Base-by-base conservation (phyloP, 139 green algal genomes). In the Coccomyxa sp. region DNA sequence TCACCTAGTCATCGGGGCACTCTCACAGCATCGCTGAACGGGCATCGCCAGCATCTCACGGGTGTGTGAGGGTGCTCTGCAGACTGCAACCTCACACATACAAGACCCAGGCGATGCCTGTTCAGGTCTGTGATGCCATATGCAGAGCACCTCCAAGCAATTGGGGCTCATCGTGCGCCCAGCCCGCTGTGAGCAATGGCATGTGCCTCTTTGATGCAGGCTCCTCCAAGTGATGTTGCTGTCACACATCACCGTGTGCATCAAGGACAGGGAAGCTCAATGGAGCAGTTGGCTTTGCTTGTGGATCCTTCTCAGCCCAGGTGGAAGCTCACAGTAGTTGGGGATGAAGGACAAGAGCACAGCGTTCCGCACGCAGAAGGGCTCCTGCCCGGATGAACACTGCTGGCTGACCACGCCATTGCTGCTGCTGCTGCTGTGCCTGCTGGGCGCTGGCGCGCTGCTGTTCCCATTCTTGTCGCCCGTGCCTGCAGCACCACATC, bases 251-350 rank as follows among this genome's bases (percentile, higher is more conserved):
- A 86, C n/a, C n/a, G n/a, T n/a, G n/a, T n/a, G n/a, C n/a, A n/a
- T n/a, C n/a, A n/a, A n/a, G n/a, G n/a, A n/a, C n/a, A n/a, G n/a
- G n/a, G n/a, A n/a, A n/a, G n/a, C n/a, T n/a, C n/a, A n/a, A n/a
- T n/a, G n/a, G n/a, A n/a, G n/a, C n/a, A n/a, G n/a, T n/a, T n/a
- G n/a, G n/a, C n/a, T n/a, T n/a, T n/a, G n/a, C n/a, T n/a, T n/a
- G n/a, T n/a, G n/a, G n/a, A n/a, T n/a, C n/a, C n/a, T n/a, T n/a
- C n/a, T n/a, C n/a, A n/a, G n/a, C n/a, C n/a, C n/a, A n/a, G n/a
- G n/a, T n/a, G n/a, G n/a, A n/a, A n/a, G n/a, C 88, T 88, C 75
- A 93, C 88, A 91, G 75, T 86, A 94, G 14, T 71, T 70, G 7
- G 90, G 88, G 29, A 95, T 81, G 35, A 86, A 84, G 6, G 14